phyloP scores from a whole-genome alignment of 257 asterid genomes.

The Ehretia macrophylla region DNA sequence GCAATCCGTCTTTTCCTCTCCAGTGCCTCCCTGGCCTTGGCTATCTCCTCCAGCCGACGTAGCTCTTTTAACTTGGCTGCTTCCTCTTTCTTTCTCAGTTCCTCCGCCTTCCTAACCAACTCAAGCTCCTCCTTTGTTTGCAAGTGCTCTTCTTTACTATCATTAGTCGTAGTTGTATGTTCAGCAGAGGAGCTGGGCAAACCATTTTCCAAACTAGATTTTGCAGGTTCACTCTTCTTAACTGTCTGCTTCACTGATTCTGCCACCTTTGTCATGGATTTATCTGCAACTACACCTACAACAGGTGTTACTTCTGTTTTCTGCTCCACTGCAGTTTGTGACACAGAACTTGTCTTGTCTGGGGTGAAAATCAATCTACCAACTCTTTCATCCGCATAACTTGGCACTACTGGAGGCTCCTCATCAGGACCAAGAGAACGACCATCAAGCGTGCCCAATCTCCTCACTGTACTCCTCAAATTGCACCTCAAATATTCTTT shows the following conservation, averaged over 20 bases:
- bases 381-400: conserved; percentile 37
- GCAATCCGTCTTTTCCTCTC: conserved; percentile 85
- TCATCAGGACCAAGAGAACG: conserved; percentile 86
- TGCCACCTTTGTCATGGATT: conserved; percentile 15
- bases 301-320: conserved; percentile 27
- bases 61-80: conserved; percentile 74
- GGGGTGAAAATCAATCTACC: conserved; percentile 27
- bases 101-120: conserved; percentile 55
- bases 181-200: conserved; percentile 23
- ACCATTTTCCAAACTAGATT: conserved; percentile 26
- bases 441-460: conserved; percentile 89
- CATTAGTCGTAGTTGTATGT: conserved; percentile 11
- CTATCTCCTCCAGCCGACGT: conserved; percentile 62
- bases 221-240: conserved; percentile 18
- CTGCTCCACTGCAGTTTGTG: conserved; percentile 31
- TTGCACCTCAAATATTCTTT: conserved; percentile 59
- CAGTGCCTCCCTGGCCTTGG: conserved; percentile 77
- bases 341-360: conserved; percentile 19
- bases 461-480: conserved; percentile 58
- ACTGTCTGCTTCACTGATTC: conserved; percentile 30
- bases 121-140: conserved; percentile 58
- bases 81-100: conserved; percentile 38
- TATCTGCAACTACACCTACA: conserved; percentile 14
- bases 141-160: conserved; percentile 29
- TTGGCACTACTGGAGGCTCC: conserved; percentile 54